Conservation (phyloP, 495 filamentous ascomycete genomes). For the Alectoria sarmentosa region DNA sequence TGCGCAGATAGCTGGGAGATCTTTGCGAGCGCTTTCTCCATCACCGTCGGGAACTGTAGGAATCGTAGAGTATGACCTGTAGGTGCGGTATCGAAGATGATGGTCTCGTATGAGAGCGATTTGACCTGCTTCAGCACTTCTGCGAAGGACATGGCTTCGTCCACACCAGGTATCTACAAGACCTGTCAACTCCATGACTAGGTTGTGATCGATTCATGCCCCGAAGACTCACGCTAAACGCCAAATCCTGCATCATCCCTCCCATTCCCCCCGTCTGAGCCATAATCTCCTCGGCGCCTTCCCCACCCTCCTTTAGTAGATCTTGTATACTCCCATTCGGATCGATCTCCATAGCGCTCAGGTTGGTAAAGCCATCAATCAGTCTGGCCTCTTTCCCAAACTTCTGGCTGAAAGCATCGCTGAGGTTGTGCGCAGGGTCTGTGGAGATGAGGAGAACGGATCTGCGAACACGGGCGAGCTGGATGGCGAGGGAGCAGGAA, state of each 20-base stretch:
- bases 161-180: conserved; percentile 86
- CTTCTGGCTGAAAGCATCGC: conserved; percentile 96
- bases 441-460: conserved; percentile 97
- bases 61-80: conserved; percentile 99
- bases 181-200: conserved; percentile 9
- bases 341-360: conserved; percentile 99
- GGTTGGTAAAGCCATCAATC: conserved; percentile 83
- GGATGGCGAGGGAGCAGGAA: conserved; percentile 94
- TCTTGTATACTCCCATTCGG: conserved; percentile 98
- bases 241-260: conserved; percentile 68
- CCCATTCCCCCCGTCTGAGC: conserved; percentile 56
- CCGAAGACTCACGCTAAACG: conserved; percentile 53
- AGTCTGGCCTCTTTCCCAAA: conserved; percentile 97
- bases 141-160: conserved; percentile 99
- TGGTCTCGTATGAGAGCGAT: conserved; percentile 95
- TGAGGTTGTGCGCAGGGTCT: conserved; percentile 96
- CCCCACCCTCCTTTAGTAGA: conserved; percentile 73
- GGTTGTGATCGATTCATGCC: not conserved
- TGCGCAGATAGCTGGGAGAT: conserved; percentile 87
- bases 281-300: conserved; percentile 62
- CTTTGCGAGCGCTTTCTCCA: conserved; percentile 97
- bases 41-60: conserved; percentile 94
- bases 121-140: conserved; percentile 99
- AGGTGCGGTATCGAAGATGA: conserved; percentile 98
- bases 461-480: conserved; percentile 92